Base-by-base conservation (phyloP, 2,329 filamentous ascomycete genomes). In the Geosmithia flava region DNA sequence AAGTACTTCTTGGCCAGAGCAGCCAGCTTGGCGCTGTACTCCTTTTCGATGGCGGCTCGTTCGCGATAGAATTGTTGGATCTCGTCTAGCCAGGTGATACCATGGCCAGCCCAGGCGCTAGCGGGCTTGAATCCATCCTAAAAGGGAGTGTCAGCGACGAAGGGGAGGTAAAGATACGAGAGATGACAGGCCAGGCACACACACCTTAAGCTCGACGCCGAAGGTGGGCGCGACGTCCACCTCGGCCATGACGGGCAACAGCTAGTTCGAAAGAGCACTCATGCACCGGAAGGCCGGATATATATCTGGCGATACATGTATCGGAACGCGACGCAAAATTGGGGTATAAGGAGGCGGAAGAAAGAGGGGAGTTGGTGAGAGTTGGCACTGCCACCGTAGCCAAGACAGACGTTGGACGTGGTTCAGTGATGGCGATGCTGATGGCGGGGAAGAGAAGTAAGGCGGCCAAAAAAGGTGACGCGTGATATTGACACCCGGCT, bases 11-110 rank as follows among this genome's bases (percentile, higher is more conserved):
- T 95, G 48, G 91, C 93, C 46, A 98, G 72, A 2, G 81, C 81
- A 56, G 80, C 85, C 54, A 98, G 80, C 67, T 91, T 97, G 53
- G 84, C 77, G 58, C 87, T 85, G 65, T 98, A 97, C 64, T 98
- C 94, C 69, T 95, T 96, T 69, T 98, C 93, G 63, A 98, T 95
- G 37, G 73, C 81, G 61, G 88, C 87, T 50, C 94, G 81, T 67
- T 98, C 93, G 54, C 93, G 87, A 72, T 97, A 98, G 72, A 97
- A 98, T 61, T 87, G 83, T 65, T 98, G 88, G 53, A 98, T 87
- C 59, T 98, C 93, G 59, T 96, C 91, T 51, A 98, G 81, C 91
- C 91, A 98, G 55, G 79, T 74, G 63, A 98, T 95, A 54, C 91
- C 89, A 64, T 87, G 83, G 53, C 81, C 75, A 49, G 94, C 87